Evolutionary conservation across 805 yeast species (phyloP).

Genomic region (Sugiyamaella chiloensis): DNA sequence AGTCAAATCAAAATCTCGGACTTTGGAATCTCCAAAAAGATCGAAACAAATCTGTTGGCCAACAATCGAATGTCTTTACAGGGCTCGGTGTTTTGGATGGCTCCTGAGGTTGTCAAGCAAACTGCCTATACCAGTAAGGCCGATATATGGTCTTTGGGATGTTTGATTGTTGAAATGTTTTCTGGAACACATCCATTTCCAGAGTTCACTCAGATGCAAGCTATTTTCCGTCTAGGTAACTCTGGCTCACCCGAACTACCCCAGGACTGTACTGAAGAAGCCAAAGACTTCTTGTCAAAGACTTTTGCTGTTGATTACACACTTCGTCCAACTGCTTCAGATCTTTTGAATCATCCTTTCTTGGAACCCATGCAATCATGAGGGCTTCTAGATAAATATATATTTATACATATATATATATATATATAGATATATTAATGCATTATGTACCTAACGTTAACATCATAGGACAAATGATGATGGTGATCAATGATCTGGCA

Average conservation of each 20-base stretch:
- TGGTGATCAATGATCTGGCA: too few species aligned
- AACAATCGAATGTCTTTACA: conserved; percentile 75
- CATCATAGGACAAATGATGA: too few species aligned
- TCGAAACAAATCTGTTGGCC: conserved; percentile 51
- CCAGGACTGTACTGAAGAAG: conserved; percentile 56
- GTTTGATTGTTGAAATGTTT: conserved; percentile 89
- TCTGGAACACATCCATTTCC: conserved; percentile 97
- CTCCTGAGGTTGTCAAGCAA: conserved; percentile 97
- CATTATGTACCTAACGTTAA: too few species aligned
- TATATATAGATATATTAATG: neutral
- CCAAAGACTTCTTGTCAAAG: conserved; percentile 58
- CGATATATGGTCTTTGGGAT: conserved; percentile 97
- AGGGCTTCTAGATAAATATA: neutral
- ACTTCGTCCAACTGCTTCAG: conserved; percentile 70
- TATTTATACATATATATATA: neutral
- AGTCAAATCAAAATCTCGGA: conserved; percentile 83
- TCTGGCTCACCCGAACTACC: conserved; percentile 76
- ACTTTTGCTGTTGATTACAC: conserved; percentile 75
- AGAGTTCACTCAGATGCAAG: conserved; percentile 92
- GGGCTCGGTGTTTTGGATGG: conserved; percentile 99
- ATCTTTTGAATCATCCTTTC: conserved; percentile 64
- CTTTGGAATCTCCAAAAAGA: conserved; percentile 74
- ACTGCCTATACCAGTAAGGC: conserved; percentile 87
- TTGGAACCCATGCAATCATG: conserved; percentile 16
- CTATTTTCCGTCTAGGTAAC: conserved; percentile 90